Base-by-base conservation (phyloP, 345 rosid genomes). In the Camelina neglecta region DNA sequence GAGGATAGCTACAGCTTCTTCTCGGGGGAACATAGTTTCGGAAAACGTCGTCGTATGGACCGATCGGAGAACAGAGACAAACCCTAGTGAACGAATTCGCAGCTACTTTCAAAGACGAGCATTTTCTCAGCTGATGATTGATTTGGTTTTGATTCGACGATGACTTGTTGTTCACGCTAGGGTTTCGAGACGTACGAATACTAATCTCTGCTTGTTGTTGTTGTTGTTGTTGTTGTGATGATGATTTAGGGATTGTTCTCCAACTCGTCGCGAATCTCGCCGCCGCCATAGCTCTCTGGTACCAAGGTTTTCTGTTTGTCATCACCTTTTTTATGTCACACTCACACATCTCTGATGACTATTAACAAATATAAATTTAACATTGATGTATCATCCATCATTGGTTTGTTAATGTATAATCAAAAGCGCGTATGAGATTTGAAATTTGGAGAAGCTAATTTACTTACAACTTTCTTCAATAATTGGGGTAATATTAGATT, bases 61-160 rank as follows among this genome's bases (percentile, higher is more conserved):
- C 89, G 42, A 95, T 88, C 1, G 99, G 95, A 21, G 87, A 91
- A 10, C 99, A 92, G 20, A 95, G 86, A 83, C 99, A 95, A 55
- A 92, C 97, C 16, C 97, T 65, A 12, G 98, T 93, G 21, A 93
- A 91, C 0, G 98, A 85, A 13, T 70, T 76, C 1, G 89, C 84
- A 4, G 97, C 96, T 36, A 89, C 82, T 72, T 85, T 88, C 2
- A 90, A 71, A 6, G 99, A 95, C n/a, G 86, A 86, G 74, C 93
- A 86, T 76, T 82, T 92, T 39, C 93, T 82, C 21, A 90, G 78
- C 79, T 86, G 89, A 23, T 75, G 61, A 23, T 68, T 69, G 38
- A 35, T 53, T 76, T 55, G 59, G 18, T 18, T 61, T 78, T 39
- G 81, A 47, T 60, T 81, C 3, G 4, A 12, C 3, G 4, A 12